Conservation (phyloP, 176 grass and related monocot species). For the Aegilops speltoides region DNA sequence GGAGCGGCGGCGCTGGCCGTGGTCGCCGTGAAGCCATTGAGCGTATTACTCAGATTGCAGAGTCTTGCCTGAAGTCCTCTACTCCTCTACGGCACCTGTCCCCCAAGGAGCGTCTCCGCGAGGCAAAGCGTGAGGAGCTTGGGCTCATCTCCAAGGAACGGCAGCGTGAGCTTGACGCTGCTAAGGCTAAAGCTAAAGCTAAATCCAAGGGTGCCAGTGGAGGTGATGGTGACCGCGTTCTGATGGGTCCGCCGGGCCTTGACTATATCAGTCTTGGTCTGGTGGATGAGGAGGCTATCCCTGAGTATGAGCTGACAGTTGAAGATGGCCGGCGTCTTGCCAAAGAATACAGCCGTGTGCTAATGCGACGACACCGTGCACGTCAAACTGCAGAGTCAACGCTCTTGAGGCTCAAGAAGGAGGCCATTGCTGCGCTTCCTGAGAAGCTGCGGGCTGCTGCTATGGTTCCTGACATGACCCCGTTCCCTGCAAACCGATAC, state of each 20-base stretch:
- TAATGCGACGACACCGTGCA: constrained; percentile 2
- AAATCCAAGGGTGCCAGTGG: constrained; percentile 8
- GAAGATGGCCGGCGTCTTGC: constrained; percentile 1
- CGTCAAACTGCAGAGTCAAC: neutral
- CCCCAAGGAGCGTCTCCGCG: constrained; percentile 61
- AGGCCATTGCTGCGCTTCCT: constrained; percentile 12
- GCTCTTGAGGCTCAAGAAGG: neutral
- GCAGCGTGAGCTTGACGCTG: neutral
- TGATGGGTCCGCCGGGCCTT: constrained; percentile 15
- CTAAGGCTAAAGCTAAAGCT: constrained; percentile 11
- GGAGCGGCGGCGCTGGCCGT: constrained; percentile 24
- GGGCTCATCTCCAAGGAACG: constrained; percentile 15
- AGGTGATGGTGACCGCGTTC: constrained; percentile 2
- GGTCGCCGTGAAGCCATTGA: constrained; percentile 54
- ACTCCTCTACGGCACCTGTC: constrained; percentile 63
- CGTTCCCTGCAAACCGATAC: neutral
- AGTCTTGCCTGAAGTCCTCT: constrained; percentile 68
- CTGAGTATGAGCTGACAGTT: constrained; percentile 6
- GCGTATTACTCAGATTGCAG: constrained; percentile 56
- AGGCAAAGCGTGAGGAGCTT: constrained; percentile 32
- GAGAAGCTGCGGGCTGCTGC: constrained; percentile 12
- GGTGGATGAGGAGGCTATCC: constrained; percentile 8
- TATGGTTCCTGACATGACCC: constrained; percentile 12
- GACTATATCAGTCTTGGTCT: constrained; percentile 8
- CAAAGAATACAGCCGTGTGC: constrained; percentile 15